Evolutionary conservation across 2,329 filamentous ascomycete genomes (phyloP).

Genomic region (Calycina herbarum): DNA sequence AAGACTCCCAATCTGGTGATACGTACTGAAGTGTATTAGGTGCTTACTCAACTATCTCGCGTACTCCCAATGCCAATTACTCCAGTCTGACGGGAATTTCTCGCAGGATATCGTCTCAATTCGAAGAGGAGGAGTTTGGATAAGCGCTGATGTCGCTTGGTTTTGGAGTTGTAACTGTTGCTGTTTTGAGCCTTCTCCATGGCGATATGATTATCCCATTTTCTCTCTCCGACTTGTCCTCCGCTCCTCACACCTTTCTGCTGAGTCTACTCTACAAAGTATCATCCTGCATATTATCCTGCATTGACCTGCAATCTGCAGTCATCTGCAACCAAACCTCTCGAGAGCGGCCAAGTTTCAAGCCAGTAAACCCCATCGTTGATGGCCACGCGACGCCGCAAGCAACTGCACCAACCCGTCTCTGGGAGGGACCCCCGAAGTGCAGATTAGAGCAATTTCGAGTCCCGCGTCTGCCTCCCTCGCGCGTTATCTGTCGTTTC

Average conservation of each 20-base stretch:
- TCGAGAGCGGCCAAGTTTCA: neutral
- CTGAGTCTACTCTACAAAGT: neutral
- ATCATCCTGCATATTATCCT: neutral
- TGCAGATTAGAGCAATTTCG: neutral
- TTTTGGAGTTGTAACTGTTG: no score
- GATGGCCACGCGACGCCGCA: neutral
- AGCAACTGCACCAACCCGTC: neutral
- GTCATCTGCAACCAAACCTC: neutral
- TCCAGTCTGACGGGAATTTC: no score
- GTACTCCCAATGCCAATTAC: no score
- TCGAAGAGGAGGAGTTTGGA: no score
- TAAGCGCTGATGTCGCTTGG: no score
- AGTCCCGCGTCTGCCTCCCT: neutral
- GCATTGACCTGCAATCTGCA: slow-evolving; percentile 1
- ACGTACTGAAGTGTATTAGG: no score
- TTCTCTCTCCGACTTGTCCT: neutral
- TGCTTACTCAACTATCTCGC: no score
- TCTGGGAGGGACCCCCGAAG: neutral
- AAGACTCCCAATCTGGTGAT: neutral
- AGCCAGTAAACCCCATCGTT: slow-evolving; percentile 1
- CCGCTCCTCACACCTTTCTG: neutral
- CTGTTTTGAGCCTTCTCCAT: no score
- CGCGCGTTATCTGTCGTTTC: no score
- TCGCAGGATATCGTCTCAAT: no score
- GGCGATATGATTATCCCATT: neutral